Percentiles rank a stretch among this genome's conserved stretches.
These are phyloP conservation scores for Colletotrichum sp. DNA, from an alignment of 2,329 filamentous ascomycete species.

Conservation along the genomic window DNA sequence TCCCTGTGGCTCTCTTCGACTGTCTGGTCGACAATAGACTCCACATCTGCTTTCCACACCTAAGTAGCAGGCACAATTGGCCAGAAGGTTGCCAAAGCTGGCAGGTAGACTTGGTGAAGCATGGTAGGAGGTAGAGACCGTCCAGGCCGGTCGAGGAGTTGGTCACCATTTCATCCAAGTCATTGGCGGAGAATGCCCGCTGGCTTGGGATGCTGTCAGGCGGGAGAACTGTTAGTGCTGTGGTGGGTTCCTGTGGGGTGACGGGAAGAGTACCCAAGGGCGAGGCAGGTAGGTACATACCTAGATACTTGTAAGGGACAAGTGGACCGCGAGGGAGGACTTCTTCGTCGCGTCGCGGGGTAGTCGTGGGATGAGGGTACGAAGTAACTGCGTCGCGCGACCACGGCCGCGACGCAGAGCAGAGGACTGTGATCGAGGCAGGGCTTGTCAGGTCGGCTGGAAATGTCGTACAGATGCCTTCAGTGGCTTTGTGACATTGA, in stretches of 20 bases:
- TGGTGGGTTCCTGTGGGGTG: not conserved
- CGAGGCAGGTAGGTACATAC: not conserved
- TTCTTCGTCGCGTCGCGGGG: not conserved
- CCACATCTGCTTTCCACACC: not conserved
- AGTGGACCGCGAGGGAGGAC: not conserved
- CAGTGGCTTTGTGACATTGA: too few species aligned
- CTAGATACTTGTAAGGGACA: not conserved
- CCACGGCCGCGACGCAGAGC: too few species aligned
- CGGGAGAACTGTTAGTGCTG: not conserved
- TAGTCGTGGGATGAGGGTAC: not conserved
- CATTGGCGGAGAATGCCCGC: not conserved
- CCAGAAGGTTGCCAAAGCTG: not conserved
- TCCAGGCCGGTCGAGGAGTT: not conserved
- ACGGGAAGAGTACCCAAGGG: not conserved
- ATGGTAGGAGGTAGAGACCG: not conserved
- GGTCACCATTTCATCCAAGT: not conserved
- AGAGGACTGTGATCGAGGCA: too few species aligned
- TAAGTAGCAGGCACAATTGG: not conserved
- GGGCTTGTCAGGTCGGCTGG: too few species aligned
- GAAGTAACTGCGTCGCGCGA: not conserved
- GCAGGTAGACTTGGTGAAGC: not conserved
- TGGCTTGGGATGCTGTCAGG: not conserved
- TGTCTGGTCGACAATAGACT: not conserved
- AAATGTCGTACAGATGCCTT: too few species aligned
- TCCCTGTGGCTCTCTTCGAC: not conserved